These are phyloP conservation scores for Leucogyrophana mollusca DNA, from an alignment of 768 basidiomycete genomes.

Conservation along the genomic window DNA sequence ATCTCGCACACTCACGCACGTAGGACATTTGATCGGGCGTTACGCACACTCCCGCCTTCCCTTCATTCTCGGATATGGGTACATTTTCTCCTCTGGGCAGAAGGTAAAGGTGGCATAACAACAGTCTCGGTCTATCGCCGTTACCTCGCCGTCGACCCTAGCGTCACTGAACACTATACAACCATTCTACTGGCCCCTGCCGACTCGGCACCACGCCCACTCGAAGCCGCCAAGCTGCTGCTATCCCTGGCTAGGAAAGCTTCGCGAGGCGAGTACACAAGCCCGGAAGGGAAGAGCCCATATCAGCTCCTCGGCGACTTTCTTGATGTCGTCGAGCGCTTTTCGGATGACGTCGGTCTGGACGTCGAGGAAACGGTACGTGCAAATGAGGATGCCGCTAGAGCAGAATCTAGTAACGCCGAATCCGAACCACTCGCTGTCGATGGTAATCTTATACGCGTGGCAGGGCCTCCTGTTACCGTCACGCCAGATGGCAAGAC, in stretches of 20 bases:
- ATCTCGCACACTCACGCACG: conserved; percentile 90
- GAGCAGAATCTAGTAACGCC: conserved; percentile 27
- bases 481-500: conserved; percentile 51
- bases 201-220: conserved; percentile 68
- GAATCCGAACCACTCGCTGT: conserved; percentile 47
- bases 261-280: conserved; percentile 75
- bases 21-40: conserved; percentile 88
- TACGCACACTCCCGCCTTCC: conserved; percentile 91
- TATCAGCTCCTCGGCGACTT: conserved; percentile 93
- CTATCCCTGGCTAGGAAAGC: conserved; percentile 84
- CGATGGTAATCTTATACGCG: conserved; percentile 65
- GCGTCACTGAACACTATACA: conserved; percentile 77
- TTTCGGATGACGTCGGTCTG: conserved; percentile 90
- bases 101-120: conserved; percentile 74
- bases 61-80: conserved; percentile 92
- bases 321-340: conserved; percentile 87
- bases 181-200: conserved; percentile 58
- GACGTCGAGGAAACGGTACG: conserved; percentile 71
- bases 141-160: conserved; percentile 81
- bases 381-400: conserved; percentile 50
- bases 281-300: conserved; percentile 91
- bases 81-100: conserved; percentile 90
- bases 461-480: conserved; percentile 63
- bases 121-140: conserved; percentile 84
- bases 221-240: conserved; percentile 92